phyloP scores from a whole-genome alignment of 2,329 filamentous ascomycete species.

The Monosporascus cannonballus region DNA sequence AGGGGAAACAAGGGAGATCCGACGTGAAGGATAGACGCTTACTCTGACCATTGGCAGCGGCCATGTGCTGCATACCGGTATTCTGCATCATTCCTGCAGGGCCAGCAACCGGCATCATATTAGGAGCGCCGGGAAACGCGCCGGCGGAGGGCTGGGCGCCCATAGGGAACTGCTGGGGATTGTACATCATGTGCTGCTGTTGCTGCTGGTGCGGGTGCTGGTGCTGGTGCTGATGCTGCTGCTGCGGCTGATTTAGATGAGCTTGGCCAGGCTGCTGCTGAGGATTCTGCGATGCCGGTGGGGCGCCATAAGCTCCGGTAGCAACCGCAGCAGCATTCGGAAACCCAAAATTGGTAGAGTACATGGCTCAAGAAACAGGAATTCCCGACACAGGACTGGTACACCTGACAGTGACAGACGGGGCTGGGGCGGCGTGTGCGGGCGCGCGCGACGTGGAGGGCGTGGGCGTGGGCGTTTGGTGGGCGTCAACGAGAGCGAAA shows the following conservation, averaged over 20 bases:
- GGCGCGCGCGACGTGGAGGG: conserved; percentile 13
- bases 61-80: conserved; percentile 53
- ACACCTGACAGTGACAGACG: conserved; percentile 24
- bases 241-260: conserved; percentile 24
- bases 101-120: conserved; percentile 48
- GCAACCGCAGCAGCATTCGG: conserved; percentile 43
- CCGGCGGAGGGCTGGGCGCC: conserved; percentile 35
- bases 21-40: conserved; percentile 30
- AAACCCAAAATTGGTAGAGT: conserved; percentile 49
- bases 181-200: conserved; percentile 50
- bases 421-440: conserved; percentile 20
- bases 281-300: conserved; percentile 37
- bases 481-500: background rate
- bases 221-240: conserved; percentile 8
- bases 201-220: conserved; percentile 13
- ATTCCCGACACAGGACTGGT: conserved; percentile 14
- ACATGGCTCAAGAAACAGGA: conserved; percentile 33
- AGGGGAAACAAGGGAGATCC: conserved; percentile 13
- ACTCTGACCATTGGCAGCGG: conserved; percentile 52
- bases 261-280: conserved; percentile 41
- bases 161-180: conserved; percentile 53
- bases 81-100: conserved; percentile 60
- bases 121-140: conserved; percentile 44
- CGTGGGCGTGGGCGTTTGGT: conserved; percentile 13
- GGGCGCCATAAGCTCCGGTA: conserved; percentile 44